Evolutionary conservation across 2,329 filamentous ascomycete genomes (phyloP), one percentile per base, ranked within the genome.

Genomic region (Cladosporium halotolerans): DNA sequence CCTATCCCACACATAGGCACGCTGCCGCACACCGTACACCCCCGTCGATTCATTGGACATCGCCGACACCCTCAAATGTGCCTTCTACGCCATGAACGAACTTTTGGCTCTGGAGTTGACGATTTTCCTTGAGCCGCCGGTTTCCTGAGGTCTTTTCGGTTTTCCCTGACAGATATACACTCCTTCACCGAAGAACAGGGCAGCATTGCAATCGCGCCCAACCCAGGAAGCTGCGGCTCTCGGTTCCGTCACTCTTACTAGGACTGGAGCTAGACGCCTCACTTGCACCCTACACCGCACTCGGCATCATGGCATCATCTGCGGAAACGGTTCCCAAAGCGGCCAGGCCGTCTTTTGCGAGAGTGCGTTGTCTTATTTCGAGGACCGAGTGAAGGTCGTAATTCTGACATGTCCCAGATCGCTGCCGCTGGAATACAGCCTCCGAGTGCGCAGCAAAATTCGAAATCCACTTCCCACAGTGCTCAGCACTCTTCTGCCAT

Each of bases 111-210:
- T 70, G 68, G 66, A 68, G 65, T 70, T 70, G 68, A 72, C 69
- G 63, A 74, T 66, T 66, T 69, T 76, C 75, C 75, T 78, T 77
- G 74, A 77, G 71, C 72, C 74, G 66, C 73, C 73, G 58, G 70
- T 69, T 66, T 68, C 67, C 62, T 70, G 67, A 69, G 59, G 55
- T 54, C 55, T 48, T 59, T 61, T 64, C 60, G 60, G 66, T 61
- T 58, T 61, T 43, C 23, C 56, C 54, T 44, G 54, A 55, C 52
- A 57, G 62, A 57, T 41, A 39, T 47, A 50, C 49, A 58, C 54
- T 51, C 55, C 41, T 52, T 61, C 63, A 65, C 62, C 62, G 59
- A 63, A 50, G 36, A 50, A 50, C 56, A 46, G 62, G 61, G 65
- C 60, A 63, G 60, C 61, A 54, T 55, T 53, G 40, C 33, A 48